phyloP scores from a whole-genome alignment of 495 filamentous ascomycete genomes.

The Chaetomidium leptoderma region DNA sequence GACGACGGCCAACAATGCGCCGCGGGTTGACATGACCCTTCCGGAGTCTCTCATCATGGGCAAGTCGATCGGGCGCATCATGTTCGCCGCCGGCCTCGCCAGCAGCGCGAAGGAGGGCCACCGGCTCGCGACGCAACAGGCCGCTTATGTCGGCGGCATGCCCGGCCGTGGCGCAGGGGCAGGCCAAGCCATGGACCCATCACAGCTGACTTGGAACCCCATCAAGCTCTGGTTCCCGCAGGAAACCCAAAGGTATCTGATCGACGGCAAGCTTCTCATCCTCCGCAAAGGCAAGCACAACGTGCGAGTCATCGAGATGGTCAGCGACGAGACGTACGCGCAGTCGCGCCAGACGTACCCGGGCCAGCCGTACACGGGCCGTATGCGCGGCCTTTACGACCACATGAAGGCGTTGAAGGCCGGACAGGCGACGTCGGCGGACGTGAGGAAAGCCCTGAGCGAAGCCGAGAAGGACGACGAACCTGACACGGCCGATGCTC shows the following conservation, averaged over 20 bases:
- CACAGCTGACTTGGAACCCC: conserved; percentile 56
- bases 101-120: conserved; percentile 61
- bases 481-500: too few species aligned
- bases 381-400: conserved; percentile 31
- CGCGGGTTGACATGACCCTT: conserved; percentile 54
- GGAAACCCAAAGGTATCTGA: conserved; percentile 58
- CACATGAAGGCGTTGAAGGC: conserved; percentile 22
- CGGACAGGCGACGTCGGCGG: conserved; percentile 8
- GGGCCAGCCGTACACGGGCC: conserved; percentile 40
- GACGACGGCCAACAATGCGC: conserved; percentile 48
- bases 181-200: conserved; percentile 46
- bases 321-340: conserved; percentile 65
- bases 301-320: conserved; percentile 64
- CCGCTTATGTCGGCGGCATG: conserved; percentile 61
- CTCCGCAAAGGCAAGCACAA: conserved; percentile 78
- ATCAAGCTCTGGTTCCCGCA: conserved; percentile 54
- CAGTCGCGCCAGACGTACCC: conserved; percentile 41
- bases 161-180: conserved; percentile 38
- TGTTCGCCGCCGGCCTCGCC: conserved; percentile 65
- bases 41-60: conserved; percentile 60
- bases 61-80: conserved; percentile 57
- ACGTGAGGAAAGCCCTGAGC: conserved; percentile 23
- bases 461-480: conserved; percentile 43
- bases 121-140: conserved; percentile 54
- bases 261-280: conserved; percentile 60